Conservation (phyloP, 2,329 filamentous ascomycete species). For the Bipolaris zeicola region DNA sequence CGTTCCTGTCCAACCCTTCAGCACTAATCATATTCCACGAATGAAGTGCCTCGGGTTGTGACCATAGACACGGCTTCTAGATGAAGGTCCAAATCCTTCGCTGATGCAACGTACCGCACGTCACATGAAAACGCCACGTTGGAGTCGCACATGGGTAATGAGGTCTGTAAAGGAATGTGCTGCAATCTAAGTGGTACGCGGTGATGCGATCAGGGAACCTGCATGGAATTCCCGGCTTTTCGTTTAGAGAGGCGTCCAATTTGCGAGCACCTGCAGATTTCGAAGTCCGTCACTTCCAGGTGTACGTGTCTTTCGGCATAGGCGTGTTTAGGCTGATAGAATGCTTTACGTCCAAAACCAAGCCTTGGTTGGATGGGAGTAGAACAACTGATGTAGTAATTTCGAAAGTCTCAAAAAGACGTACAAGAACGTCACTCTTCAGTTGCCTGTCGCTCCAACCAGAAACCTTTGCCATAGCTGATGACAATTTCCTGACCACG, state of each 20-base stretch:
- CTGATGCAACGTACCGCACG: not conserved
- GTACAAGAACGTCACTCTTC: constrained; percentile 10
- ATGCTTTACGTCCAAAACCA: not conserved
- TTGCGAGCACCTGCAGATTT: not conserved
- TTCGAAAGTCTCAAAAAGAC: not conserved
- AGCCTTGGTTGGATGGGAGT: not conserved
- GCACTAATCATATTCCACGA: constrained; percentile 1
- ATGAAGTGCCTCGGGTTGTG: constrained; percentile 5
- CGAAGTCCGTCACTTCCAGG: not conserved
- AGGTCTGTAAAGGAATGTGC: not conserved
- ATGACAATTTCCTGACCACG: constrained; percentile 59
- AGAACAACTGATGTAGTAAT: not conserved
- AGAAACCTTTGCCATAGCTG: constrained; percentile 61
- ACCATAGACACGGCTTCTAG: constrained; percentile 15
- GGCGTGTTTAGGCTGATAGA: not conserved
- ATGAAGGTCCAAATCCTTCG: constrained; percentile 9
- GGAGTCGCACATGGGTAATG: not conserved
- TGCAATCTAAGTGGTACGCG: not conserved
- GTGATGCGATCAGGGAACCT: not conserved
- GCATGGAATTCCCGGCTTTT: not conserved
- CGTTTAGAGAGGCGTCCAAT: not conserved
- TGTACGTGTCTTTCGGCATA: not conserved
- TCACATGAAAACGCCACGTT: constrained; percentile 1
- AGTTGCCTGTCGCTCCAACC: constrained; percentile 46
- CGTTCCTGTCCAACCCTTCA: constrained; percentile 15